A percentile compares a stretch with the other conserved stretches of the same genome.
Conservation (phyloP, 495 filamentous ascomycete species). For the Penicillium silybi region DNA sequence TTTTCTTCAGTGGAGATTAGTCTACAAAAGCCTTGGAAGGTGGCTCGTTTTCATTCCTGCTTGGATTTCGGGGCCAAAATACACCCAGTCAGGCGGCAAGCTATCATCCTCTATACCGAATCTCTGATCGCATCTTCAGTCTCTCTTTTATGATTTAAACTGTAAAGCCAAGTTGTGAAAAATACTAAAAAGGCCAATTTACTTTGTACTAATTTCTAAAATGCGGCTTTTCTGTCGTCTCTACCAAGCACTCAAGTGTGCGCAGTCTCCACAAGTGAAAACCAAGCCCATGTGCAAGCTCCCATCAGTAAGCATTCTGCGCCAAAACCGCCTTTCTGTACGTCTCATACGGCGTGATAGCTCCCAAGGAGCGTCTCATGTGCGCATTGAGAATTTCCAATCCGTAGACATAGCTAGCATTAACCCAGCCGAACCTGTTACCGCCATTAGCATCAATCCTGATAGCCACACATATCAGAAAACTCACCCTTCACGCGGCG, state of each 20-base stretch:
- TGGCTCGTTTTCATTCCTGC: too few species aligned
- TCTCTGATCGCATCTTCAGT: background rate
- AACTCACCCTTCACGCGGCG: slow-evolving; percentile 89
- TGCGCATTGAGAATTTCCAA: slow-evolving; percentile 78
- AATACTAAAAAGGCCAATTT: too few species aligned
- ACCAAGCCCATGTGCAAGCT: background rate
- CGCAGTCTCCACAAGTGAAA: too few species aligned
- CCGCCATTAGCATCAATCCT: slow-evolving; percentile 20
- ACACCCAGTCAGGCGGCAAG: too few species aligned
- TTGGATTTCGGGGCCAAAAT: too few species aligned
- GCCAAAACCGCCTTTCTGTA: slow-evolving; percentile 44
- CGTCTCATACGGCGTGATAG: slow-evolving; percentile 75
- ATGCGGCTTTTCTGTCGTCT: background rate
- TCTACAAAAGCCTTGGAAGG: background rate
- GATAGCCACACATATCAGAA: background rate
- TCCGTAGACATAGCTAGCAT: slow-evolving; percentile 91
- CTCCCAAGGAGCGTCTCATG: slow-evolving; percentile 78
- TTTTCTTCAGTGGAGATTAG: background rate
- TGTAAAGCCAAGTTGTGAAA: background rate
- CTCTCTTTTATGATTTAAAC: background rate
- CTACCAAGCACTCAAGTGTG: too few species aligned
- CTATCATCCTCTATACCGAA: too few species aligned
- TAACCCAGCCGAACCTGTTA: slow-evolving; percentile 93
- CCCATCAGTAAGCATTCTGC: slow-evolving; percentile 23
- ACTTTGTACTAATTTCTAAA: background rate